Evolutionary conservation across 2,329 filamentous ascomycete genomes (phyloP).

Genomic region (Microdochium paspali): DNA sequence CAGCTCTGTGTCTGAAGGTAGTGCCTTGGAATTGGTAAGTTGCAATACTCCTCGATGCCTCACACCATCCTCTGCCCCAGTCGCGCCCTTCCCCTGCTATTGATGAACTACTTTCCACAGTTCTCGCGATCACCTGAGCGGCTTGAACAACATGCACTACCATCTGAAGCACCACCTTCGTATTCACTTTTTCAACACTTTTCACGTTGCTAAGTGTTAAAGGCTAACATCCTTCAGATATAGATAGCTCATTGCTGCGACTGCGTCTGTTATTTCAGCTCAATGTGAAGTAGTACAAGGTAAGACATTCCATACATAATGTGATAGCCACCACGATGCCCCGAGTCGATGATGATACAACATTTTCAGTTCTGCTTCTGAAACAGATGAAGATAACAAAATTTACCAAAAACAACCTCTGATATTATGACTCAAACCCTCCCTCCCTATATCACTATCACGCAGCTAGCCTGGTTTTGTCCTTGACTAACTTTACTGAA

Average conservation of each 20-base stretch:
- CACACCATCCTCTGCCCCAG: constrained; percentile 2
- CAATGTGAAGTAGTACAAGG: constrained; percentile 1
- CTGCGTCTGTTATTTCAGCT: too few relatives aligned
- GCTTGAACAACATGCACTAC: constrained; percentile 65
- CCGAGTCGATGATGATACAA: constrained; percentile 52
- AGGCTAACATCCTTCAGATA: neutral
- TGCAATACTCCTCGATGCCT: constrained; percentile 2
- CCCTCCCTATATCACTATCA: neutral
- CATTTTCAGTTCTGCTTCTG: constrained; percentile 68
- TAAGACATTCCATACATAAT: neutral
- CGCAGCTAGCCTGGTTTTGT: constrained; percentile 3
- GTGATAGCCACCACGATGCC: neutral
- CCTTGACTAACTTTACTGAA: constrained; percentile 1
- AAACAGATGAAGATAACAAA: constrained; percentile 55
- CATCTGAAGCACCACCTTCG: constrained; percentile 49
- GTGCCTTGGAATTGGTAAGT: neutral
- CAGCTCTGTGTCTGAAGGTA: neutral
- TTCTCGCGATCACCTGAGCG: constrained; percentile 55
- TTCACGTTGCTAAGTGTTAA: constrained; percentile 4
- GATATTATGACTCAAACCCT: constrained; percentile 23
- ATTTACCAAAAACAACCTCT: constrained; percentile 55
- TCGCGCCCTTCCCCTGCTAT: constrained; percentile 16
- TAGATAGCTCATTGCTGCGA: neutral
- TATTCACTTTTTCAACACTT: constrained; percentile 2
- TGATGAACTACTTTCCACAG: constrained; percentile 51